Evolutionary conservation across 495 filamentous ascomycete genomes (phyloP), one percentile per base, ranked within the genome.

Genomic region (Letharia columbiana): DNA sequence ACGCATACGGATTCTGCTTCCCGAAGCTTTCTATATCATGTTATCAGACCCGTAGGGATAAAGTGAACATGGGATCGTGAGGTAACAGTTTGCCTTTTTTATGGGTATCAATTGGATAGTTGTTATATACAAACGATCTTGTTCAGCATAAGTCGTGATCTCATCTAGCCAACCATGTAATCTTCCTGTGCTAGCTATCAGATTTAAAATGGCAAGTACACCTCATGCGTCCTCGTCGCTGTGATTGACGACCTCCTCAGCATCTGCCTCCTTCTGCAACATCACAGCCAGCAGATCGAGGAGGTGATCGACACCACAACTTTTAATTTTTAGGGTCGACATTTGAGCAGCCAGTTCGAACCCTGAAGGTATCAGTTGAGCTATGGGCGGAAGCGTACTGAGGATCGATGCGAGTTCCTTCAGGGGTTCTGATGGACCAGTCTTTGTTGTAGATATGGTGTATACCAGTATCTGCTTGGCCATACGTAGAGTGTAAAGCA

Each of bases 401-500:
- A 67, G 9, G 7, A 13, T 40, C 20, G 17, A 15, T 1, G 12
- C 42, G 5, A 67, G 35, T 5, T 50, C 17, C 9, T 12, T 5
- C 13, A 60, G 13, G 3, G 13, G 35, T 6, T 28, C 20, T 2
- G 41, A 17, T 23, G 61, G 15, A 17, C 20, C 6, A 2, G 3
- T 11, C 10, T 13, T 18, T 18, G 23, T 20, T 1, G 49, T 28
- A 7, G n/a, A 17, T 3, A 42, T 17, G 20, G 60, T 9, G 28
- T 64, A 67, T 13, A 7, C 66, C 12, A 86, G 61, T 2, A 86
- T 71, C 66, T 91, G 87, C 42, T 78, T 77, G 4, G 86, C 69
- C 66, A 91, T 86, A 39, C 88, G 80, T 0, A 91, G 69, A 0
- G 88, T 89, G 68, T 91, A 91, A 10, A 82, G 75, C 6, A 80